Base-by-base conservation (phyloP, 192 early-diverging fungal species). In the Funneliformis mosseae region DNA sequence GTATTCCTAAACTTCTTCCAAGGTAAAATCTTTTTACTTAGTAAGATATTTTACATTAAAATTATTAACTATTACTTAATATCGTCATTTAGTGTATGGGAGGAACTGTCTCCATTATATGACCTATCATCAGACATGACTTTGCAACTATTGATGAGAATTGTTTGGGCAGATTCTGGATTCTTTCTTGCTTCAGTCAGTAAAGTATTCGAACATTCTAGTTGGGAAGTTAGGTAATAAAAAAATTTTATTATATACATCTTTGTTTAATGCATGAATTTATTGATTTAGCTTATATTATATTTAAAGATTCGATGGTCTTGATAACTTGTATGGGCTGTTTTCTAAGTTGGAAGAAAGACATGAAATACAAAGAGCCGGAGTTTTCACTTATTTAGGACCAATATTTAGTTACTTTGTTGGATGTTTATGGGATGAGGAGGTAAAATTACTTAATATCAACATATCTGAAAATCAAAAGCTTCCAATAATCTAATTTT, bases 261-360 rank as follows among this genome's bases (percentile, higher is more conserved):
- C 9, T 25, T 46, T 41, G 60, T 1, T 27, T 64, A 1, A 14
- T 23, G 12, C 28, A 74, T 41, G 8, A 42, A 61, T 68, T 46
- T 42, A 27, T 68, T 48, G 16, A 39, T 39, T 60, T 60, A 38
- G 16, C 27, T 11, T 55, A 50, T 41, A 42, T 76, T 39, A 7
- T 39, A 21, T n/a, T 9, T 48, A 25, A 70, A 87, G 86, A 48
- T 91, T 87, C 68, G 78, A 82, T 25, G 87, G 84, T 1, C 71
- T 91, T 18, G 90, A 91, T 80, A 79, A 89, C 11, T 83, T 89
- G 2, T 89, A 86, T 73, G 88, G 88, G 0, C 68, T 91, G 1
- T 91, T 91, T 68, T 86, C 90, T 4, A 91, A 91, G 38, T 78
- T 91, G 48, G 90, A 91, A 74, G 86, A 82, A 45, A 70, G 80